A percentile compares a stretch with the other conserved stretches of the same genome.
Conservation (phyloP, 352 stramenopile species). For the Aphanomyces euteiches region DNA sequence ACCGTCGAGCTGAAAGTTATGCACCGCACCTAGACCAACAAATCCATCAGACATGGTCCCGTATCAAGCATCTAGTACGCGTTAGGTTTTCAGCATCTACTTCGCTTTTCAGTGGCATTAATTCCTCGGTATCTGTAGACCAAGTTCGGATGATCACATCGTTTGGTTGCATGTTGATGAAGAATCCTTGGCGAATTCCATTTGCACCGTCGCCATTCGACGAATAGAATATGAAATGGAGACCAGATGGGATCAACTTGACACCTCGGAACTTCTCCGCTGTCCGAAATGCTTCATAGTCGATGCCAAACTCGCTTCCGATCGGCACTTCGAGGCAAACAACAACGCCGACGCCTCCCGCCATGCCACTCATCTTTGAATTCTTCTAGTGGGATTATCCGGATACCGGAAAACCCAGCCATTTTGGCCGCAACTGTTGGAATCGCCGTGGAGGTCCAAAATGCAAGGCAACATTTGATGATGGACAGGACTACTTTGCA, state of each 20-base stretch:
- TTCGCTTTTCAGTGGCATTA: constrained; percentile 47
- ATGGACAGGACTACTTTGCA: no score
- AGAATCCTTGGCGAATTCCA: constrained; percentile 82
- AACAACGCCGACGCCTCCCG: constrained; percentile 51
- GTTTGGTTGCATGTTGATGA: constrained; percentile 53
- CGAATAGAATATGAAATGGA: constrained; percentile 82
- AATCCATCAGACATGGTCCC: neutral
- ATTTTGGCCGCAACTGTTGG: no score
- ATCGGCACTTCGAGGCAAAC: constrained; percentile 80
- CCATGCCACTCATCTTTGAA: neutral
- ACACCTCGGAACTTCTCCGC: constrained; percentile 74
- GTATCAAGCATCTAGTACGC: constrained; percentile 38
- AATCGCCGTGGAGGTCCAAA: no score
- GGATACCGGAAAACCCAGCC: neutral
- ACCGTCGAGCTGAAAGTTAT: constrained; percentile 75
- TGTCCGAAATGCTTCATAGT: constrained; percentile 84
- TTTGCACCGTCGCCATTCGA: constrained; percentile 62
- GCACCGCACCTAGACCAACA: constrained; percentile 46
- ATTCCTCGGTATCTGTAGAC: constrained; percentile 71
- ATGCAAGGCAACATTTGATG: no score
- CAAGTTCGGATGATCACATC: constrained; percentile 76
- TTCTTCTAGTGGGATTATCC: constrained; percentile 4
- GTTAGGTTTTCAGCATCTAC: constrained; percentile 70
- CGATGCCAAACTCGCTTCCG: constrained; percentile 75
- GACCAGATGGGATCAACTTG: constrained; percentile 75